Base-by-base conservation (phyloP, 805 yeast species). In the Candida parachauliodes region DNA sequence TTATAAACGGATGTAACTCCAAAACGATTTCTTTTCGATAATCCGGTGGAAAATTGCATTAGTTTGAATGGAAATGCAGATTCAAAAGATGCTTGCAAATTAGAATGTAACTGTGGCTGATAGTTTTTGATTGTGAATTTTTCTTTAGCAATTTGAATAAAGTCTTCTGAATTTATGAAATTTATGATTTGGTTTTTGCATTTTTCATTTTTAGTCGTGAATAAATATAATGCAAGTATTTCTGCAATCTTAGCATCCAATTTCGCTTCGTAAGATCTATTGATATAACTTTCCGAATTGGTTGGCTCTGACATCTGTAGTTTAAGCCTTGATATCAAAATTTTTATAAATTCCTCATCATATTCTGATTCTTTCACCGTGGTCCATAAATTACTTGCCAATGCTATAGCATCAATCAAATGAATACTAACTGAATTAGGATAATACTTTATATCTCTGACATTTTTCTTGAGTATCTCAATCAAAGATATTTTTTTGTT, bases 371-470 rank as follows among this genome's bases (percentile, higher is more conserved):
- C 74, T 36, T 76, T 72, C 0, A 78, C 76, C 1, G 81, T 71
- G 0, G 83, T 76, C 94, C 95, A 85, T 0, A 87, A 75, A 53
- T 84, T 85, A 49, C 81, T 76, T 0, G 94, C 88, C 34, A 76
- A 62, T 0, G 93, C 74, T 19, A 88, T 69, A 0, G 94, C 79
- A 54, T 84, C 88, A 15, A 85, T 68, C 17, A 88, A 58, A 44
- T 81, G 81, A 16, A 81, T 72, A 17, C 82, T 74, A n/a, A 81
- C 79, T 12, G 75, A 65, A 36, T 77, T 72, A 1, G 91, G 87
- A 36, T 74, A 74, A 33, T 65, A 57, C 8, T 73, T 70, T 40
- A 82, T 63, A 18, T 72, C 69, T 19, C 72, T 53, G 0, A 80
- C 74, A 41, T 76, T 77, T 15, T 61, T 62, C 53, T 82, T 82